Evolutionary conservation across 768 basidiomycete genomes (phyloP).

Genomic region (Kwoniella mangroviensis): DNA sequence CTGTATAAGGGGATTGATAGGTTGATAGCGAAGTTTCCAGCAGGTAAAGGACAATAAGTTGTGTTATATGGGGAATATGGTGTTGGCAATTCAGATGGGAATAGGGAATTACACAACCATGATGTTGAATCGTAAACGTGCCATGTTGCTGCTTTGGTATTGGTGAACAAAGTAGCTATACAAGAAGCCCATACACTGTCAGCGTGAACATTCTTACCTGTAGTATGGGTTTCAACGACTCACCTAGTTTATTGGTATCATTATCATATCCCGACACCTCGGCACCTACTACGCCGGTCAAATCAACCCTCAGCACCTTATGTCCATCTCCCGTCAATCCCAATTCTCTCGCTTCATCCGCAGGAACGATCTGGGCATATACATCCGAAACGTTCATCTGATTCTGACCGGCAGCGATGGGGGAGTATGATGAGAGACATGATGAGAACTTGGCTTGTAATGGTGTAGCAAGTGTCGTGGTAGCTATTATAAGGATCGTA

Average conservation of each 20-base stretch:
- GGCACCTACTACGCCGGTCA: constrained; percentile 69
- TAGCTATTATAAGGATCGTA: constrained; percentile 38
- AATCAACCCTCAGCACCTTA: constrained; percentile 52
- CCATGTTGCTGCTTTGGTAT: constrained; percentile 78
- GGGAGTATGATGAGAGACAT: constrained; percentile 37
- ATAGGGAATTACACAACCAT: constrained; percentile 77
- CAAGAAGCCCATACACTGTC: no score
- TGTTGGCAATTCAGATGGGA: constrained; percentile 72
- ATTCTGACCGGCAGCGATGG: constrained; percentile 20
- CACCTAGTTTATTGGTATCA: constrained; percentile 70
- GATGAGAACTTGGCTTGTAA: constrained; percentile 46
- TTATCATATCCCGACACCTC: constrained; percentile 68
- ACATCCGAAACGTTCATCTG: constrained; percentile 67
- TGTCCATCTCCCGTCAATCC: constrained; percentile 46
- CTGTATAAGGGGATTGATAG: constrained; percentile 68
- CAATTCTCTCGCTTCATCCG: constrained; percentile 31
- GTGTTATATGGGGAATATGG: constrained; percentile 52
- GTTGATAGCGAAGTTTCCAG: constrained; percentile 81
- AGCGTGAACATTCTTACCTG: no score
- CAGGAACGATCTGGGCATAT: constrained; percentile 50
- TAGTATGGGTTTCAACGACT: constrained; percentile 48
- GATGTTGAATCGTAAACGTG: constrained; percentile 71
- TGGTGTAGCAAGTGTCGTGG: constrained; percentile 46
- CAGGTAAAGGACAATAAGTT: constrained; percentile 74
- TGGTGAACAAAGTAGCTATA: constrained; percentile 82